Percentiles rank a stretch among this genome's conserved stretches.
These are phyloP conservation scores for Plasmodium knowlesi DNA, from an alignment of 169 alveolate species.

Conservation along the genomic window DNA sequence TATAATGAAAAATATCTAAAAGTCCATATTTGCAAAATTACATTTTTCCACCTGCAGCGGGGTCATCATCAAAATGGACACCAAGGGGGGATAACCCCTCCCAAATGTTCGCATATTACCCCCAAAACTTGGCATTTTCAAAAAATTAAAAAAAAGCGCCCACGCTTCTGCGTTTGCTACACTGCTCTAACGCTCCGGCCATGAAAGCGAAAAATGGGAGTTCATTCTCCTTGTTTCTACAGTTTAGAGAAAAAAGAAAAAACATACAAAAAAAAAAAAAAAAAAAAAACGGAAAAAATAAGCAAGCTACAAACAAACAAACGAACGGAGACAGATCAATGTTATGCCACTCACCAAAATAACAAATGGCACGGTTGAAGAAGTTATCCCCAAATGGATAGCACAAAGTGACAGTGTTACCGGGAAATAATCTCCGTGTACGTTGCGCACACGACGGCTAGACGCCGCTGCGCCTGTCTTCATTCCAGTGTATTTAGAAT, in stretches of 20 bases:
- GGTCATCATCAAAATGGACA: background rate
- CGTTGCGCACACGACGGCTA: background rate
- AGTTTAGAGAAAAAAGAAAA: background rate
- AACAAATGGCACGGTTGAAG: background rate
- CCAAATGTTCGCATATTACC: background rate
- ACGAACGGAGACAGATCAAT: background rate
- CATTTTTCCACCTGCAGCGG: background rate
- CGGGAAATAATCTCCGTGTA: background rate
- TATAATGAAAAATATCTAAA: no score
- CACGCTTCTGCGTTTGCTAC: background rate
- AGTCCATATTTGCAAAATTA: background rate
- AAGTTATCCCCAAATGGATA: background rate
- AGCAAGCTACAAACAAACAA: background rate
- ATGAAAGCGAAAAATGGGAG: background rate
- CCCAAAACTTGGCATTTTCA: background rate
- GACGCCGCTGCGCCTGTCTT: background rate
- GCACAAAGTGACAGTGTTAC: background rate
- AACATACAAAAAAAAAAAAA: background rate
- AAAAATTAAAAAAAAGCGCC: background rate
- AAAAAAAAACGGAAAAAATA: background rate
- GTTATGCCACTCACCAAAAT: background rate
- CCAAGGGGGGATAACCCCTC: background rate
- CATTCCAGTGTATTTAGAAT: constrained; percentile 26
- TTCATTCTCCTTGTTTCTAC: background rate
- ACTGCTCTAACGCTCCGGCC: background rate